These are phyloP conservation scores for Saccharomyces hybrid DNA, from an alignment of 1,139 yeast species.

Conservation along the genomic window DNA sequence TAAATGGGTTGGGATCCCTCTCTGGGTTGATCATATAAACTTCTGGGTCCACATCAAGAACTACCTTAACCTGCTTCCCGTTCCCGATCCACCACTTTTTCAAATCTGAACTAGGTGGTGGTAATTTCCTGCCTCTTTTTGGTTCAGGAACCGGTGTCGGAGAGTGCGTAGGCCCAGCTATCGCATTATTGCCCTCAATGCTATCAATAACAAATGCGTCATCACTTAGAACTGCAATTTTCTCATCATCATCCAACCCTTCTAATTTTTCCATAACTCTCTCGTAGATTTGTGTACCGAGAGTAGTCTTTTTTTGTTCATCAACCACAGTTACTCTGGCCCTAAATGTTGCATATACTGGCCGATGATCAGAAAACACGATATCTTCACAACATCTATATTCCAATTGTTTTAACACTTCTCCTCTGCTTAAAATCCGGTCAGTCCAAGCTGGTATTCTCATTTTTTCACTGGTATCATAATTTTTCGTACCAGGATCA, in stretches of 20 bases:
- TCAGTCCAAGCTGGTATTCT: conserved; percentile 98
- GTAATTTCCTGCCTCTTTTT: conserved; percentile 38
- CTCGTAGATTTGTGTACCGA: conserved; percentile 55
- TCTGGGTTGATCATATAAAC: conserved; percentile 54
- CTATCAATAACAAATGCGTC: conserved; percentile 16
- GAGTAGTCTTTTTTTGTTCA: conserved; percentile 48
- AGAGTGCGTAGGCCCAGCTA: conserved; percentile 3
- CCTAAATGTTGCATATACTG: conserved; percentile 73
- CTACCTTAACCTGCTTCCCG: conserved; percentile 66
- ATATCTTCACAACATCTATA: conserved; percentile 59
- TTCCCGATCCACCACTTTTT: conserved; percentile 90
- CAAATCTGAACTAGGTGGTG: conserved; percentile 82
- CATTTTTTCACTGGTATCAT: conserved; percentile 87
- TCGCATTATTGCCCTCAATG: conserved; percentile 8
- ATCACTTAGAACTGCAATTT: conserved; percentile 31
- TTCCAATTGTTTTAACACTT: conserved; percentile 52
- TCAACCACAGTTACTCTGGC: conserved; percentile 66
- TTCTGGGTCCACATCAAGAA: conserved; percentile 31
- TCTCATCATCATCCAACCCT: conserved; percentile 32
- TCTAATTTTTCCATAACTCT: conserved; percentile 22
- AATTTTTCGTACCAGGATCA: conserved; percentile 76
- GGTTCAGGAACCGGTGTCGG: conserved; percentile 16
- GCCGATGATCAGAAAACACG: conserved; percentile 85
- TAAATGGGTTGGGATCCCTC: conserved; percentile 66
- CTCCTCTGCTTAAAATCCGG: conserved; percentile 54